These are phyloP conservation scores for Verruconis gallopava DNA, from an alignment of 2,329 filamentous ascomycete genomes.

Conservation along the genomic window DNA sequence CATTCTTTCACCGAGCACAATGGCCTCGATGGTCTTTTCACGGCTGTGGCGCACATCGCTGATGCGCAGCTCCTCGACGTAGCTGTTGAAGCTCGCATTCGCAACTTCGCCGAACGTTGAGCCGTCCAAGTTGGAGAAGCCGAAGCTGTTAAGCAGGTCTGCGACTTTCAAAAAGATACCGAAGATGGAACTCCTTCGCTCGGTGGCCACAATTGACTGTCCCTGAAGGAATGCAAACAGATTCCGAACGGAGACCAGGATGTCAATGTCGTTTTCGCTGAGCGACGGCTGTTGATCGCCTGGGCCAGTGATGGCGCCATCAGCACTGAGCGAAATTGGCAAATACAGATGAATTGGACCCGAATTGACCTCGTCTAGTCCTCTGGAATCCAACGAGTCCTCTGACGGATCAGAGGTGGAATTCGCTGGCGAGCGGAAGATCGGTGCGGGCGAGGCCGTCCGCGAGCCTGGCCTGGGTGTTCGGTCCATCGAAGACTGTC, in stretches of 20 bases:
- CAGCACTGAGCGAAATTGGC: conserved; percentile 39
- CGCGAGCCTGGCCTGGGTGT: conserved; percentile 3
- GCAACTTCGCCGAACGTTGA: conserved; percentile 52
- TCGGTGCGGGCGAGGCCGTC: conserved; percentile 22
- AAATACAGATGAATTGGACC: conserved; percentile 44
- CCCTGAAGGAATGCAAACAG: conserved; percentile 52
- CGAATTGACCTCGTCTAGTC: conserved; percentile 31
- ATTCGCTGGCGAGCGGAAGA: conserved; percentile 18
- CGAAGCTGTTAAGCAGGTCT: conserved; percentile 42
- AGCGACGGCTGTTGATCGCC: conserved; percentile 18
- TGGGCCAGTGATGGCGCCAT: conserved; percentile 14
- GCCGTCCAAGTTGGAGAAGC: conserved; percentile 48
- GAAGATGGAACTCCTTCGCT: conserved; percentile 41
- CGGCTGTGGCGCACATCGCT: conserved; percentile 70
- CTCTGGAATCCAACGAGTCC: conserved; percentile 34
- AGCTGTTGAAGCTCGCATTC: conserved; percentile 54
- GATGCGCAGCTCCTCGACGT: conserved; percentile 63
- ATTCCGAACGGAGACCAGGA: conserved; percentile 46
- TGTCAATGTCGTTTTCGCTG: conserved; percentile 40
- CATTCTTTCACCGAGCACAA: conserved; percentile 83
- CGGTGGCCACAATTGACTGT: conserved; percentile 47
- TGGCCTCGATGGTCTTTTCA: conserved; percentile 78
- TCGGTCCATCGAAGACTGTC: conserved; percentile 4
- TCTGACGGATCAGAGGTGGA: conserved; percentile 28
- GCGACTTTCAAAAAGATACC: conserved; percentile 49